These are phyloP conservation scores for Dacryopinax primogenitus DNA, from an alignment of 768 basidiomycete species.

Conservation along the genomic window DNA sequence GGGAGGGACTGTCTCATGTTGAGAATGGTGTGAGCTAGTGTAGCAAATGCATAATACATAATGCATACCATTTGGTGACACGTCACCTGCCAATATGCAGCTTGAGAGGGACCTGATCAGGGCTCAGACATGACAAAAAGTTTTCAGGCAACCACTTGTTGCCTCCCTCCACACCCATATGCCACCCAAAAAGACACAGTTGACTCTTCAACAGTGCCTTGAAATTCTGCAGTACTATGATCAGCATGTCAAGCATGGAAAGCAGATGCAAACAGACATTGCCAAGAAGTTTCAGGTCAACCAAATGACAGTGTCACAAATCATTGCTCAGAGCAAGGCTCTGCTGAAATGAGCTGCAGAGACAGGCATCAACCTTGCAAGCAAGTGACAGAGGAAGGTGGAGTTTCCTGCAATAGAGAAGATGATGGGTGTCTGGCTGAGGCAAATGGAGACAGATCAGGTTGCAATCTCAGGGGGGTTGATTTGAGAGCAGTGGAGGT, in stretches of 20 bases:
- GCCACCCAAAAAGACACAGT: not conserved
- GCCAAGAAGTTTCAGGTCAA: not conserved
- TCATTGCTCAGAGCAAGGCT: not conserved
- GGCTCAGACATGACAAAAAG: not conserved
- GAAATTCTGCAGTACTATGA: not conserved
- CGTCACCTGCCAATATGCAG: not conserved
- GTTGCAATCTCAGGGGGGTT: not conserved
- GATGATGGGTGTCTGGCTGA: constrained; percentile 27
- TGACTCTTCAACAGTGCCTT: not conserved
- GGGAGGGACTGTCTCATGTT: too few species aligned
- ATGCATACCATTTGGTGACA: not conserved
- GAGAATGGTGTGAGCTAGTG: not conserved
- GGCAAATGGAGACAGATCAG: constrained; percentile 23
- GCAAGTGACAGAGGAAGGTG: constrained; percentile 25
- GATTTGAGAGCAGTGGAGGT: not conserved
- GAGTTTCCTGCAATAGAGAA: constrained; percentile 29
- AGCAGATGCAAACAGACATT: not conserved
- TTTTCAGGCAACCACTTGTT: not conserved
- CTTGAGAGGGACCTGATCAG: not conserved
- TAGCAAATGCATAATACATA: not conserved
- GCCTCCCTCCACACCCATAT: not conserved
- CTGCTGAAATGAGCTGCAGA: not conserved
- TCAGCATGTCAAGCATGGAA: not conserved
- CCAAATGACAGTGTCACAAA: not conserved
- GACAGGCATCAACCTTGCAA: not conserved